phyloP scores from a whole-genome alignment of 352 stramenopile genomes.

The Phytophthora litchii region DNA sequence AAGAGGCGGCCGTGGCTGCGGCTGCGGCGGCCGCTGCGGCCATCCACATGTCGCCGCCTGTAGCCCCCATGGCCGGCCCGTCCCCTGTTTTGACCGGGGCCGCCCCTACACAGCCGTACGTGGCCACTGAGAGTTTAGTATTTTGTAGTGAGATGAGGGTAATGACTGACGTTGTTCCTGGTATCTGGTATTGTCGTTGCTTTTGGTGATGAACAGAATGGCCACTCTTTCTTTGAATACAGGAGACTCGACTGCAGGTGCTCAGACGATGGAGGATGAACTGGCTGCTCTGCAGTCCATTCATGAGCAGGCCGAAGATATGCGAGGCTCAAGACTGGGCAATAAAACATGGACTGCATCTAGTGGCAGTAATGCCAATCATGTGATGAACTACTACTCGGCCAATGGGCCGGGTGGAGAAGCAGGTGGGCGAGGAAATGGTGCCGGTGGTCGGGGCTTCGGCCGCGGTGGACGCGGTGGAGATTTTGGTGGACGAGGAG shows the following conservation, averaged over 20 bases:
- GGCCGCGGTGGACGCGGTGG: conserved; percentile 47
- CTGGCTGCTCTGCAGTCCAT: conserved; percentile 83
- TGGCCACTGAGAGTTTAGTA: conserved; percentile 17
- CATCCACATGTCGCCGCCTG: conserved; percentile 40
- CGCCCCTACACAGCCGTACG: conserved; percentile 46
- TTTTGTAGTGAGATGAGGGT: conserved; percentile 9
- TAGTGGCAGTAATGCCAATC: conserved; percentile 77
- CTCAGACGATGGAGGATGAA: conserved; percentile 87
- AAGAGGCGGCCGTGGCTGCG: conserved; percentile 69
- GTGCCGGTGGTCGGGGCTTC: conserved; percentile 50
- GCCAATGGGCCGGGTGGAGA: conserved; percentile 44
- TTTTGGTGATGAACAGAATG: conserved; percentile 32
- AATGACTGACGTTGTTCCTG: conserved; percentile 21
- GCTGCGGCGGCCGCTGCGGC: conserved; percentile 52
- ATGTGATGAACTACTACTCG: conserved; percentile 80
- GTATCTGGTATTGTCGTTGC: conserved; percentile 4
- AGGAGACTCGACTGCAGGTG: conserved; percentile 37
- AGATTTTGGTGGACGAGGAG: conserved; percentile 51
- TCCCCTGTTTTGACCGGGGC: conserved; percentile 42
- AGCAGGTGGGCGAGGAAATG: conserved; percentile 40
- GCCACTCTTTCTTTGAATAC: conserved; percentile 28
- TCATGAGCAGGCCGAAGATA: conserved; percentile 84
- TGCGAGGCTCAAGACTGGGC: conserved; percentile 71
- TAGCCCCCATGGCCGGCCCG: conserved; percentile 46
- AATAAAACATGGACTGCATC: conserved; percentile 89